These are phyloP conservation scores for Acanthamoeba sp. DNA, from an alignment of 208 protist genomes.

Conservation along the genomic window DNA sequence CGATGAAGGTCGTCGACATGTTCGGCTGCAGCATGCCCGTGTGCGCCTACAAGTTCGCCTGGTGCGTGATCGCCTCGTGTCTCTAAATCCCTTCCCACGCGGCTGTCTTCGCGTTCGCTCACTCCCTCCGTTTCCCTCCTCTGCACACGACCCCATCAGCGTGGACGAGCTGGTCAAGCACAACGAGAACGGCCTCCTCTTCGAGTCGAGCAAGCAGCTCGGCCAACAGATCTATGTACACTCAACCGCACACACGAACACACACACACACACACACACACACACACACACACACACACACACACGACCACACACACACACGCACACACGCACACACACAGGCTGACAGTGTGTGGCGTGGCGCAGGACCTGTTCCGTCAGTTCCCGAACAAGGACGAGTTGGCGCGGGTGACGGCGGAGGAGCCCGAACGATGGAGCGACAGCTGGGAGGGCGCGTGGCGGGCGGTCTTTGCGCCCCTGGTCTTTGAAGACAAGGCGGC, in stretches of 20 bases:
- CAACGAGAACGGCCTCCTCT: constrained; percentile 42
- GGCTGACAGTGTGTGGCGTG: too few species aligned
- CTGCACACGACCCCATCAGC: too few species aligned
- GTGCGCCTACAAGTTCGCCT: constrained; percentile 92
- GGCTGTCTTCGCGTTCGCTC: too few species aligned
- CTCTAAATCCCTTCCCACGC: too few species aligned
- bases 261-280: background rate
- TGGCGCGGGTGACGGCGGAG: background rate
- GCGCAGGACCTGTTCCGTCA: background rate
- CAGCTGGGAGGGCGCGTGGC: constrained; percentile 32
- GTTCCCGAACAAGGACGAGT: constrained; percentile 1
- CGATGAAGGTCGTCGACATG: constrained; percentile 99
- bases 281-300: background rate
- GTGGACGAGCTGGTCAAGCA: constrained; percentile 64
- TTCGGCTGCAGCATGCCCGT: constrained; percentile 95
- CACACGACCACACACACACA: background rate
- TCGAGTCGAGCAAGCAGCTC: constrained; percentile 11
- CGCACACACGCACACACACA: too few species aligned
- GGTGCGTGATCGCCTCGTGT: too few species aligned
- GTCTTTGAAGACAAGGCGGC: background rate
- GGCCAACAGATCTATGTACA: constrained; percentile 44
- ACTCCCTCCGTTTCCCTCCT: too few species aligned
- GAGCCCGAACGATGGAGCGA: background rate
- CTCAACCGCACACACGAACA: background rate
- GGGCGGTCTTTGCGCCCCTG: background rate